Evolutionary conservation across 1,139 yeast genomes (phyloP), one percentile per base, ranked within the genome.

Genomic region (Zygosaccharomyces sapae): DNA sequence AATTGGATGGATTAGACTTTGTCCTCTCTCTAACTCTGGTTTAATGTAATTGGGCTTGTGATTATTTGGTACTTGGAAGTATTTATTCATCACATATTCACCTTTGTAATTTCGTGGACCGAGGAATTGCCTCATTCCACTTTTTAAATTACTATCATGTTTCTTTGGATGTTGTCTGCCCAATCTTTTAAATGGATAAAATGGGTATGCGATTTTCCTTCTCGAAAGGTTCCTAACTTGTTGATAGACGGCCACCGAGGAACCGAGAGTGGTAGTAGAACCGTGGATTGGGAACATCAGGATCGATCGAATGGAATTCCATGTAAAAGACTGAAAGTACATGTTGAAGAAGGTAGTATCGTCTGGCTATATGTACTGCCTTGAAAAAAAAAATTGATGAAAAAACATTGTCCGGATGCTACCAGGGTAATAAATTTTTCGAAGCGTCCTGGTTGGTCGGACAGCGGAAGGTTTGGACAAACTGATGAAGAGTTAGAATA

Each of bases 61-160:
- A 61, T 85, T 71, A 55, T 77, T 82, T 12, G 90, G 83, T 10
- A 94, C 83, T 55, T 76, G 74, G 59, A 77, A 82, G 68, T 86
- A 86, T 63, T 83, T 86, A 73, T 89, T 90, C 61, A 80, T 70
- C 55, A 74, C 73, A 69, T 87, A 86, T 58, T 88, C 90, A 27
- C 97, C 97, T 62, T 86, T 81, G 65, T 80, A 77, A 67, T 88
- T 88, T 64, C 74, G 79, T 33, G 95, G 95, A 2, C 97, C 97
- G 49, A 88, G 71, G 69, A 86, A 86, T 49, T 65, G 68, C 45
- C 67, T 57, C 66, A 65, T 63, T 2, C 68, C 67, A 50, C 55
- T 55, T 47, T 60, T 60, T 46, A 63, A 45, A 39, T 62, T 57
- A 4, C 78, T 68, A 48, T 71, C 72, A 56, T 73, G 74, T 45